A percentile compares a stretch with the other conserved stretches of the same genome.
phyloP scores from a whole-genome alignment of 2,329 filamentous ascomycete genomes.

The Cadophora sp. region DNA sequence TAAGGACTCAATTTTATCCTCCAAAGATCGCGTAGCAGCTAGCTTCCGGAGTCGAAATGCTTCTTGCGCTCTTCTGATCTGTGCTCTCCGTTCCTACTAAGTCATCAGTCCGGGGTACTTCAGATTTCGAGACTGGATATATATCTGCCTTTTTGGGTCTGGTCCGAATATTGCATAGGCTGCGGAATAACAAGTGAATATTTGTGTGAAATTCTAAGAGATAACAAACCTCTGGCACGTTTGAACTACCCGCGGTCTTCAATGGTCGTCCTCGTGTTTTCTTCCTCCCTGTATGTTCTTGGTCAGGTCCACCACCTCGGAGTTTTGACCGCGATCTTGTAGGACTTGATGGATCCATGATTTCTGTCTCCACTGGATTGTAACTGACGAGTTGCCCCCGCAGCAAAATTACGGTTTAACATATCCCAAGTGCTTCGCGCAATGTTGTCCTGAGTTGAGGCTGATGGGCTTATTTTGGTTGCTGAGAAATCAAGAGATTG shows the following conservation, averaged over 20 bases:
- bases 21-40: constrained; percentile 16
- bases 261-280: constrained; percentile 15
- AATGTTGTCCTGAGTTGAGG: not conserved
- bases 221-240: constrained; percentile 12
- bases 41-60: constrained; percentile 22
- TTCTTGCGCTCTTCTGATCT: constrained; percentile 26
- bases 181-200: not conserved
- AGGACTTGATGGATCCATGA: constrained; percentile 9
- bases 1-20: constrained; percentile 18
- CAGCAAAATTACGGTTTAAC: not conserved
- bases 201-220: not conserved
- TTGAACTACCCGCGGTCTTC: constrained; percentile 9
- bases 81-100: constrained; percentile 23
- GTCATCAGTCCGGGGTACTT: not conserved
- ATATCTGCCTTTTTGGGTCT: not conserved
- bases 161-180: not conserved
- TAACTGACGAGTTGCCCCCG: not conserved
- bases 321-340: not conserved
- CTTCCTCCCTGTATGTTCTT: not conserved
- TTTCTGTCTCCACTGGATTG: not conserved
- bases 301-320: not conserved
- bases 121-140: not conserved
- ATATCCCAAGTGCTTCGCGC: not conserved
- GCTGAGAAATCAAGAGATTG: constrained; percentile 9
- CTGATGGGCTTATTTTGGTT: not conserved